Percentiles rank a stretch among this genome's conserved stretches.
phyloP scores from a whole-genome alignment of 2,329 filamentous ascomycete genomes.

The Fusarium transvaalense region DNA sequence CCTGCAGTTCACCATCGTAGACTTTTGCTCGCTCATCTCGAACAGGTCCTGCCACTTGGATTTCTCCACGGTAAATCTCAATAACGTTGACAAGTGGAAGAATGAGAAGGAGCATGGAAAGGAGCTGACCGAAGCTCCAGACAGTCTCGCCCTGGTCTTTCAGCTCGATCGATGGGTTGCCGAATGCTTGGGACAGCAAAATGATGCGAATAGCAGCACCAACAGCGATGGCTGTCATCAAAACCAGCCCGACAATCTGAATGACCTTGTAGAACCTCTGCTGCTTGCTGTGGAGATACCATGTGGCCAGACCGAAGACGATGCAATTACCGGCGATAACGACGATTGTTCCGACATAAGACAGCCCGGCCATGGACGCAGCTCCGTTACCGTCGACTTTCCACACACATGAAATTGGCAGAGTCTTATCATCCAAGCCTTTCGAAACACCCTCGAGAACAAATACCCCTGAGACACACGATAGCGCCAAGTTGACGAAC shows the following conservation, averaged over 20 bases:
- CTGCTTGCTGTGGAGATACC: slow-evolving; percentile 71
- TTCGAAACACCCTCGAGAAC: slow-evolving; percentile 67
- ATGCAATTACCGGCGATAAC: slow-evolving; percentile 70
- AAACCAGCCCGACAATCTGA: slow-evolving; percentile 64
- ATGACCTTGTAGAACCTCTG: slow-evolving; percentile 67
- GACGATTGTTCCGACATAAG: slow-evolving; percentile 70
- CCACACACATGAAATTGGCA: slow-evolving; percentile 74
- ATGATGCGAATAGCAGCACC: slow-evolving; percentile 70
- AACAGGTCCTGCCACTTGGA: slow-evolving; percentile 56
- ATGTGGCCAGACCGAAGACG: slow-evolving; percentile 71
- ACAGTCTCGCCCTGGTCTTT: slow-evolving; percentile 43
- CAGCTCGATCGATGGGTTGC: slow-evolving; percentile 44
- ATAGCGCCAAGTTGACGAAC: slow-evolving; percentile 72
- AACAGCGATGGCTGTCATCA: slow-evolving; percentile 69
- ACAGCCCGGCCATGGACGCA: slow-evolving; percentile 59
- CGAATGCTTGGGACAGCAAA: slow-evolving; percentile 70
- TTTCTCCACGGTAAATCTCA: slow-evolving; percentile 38
- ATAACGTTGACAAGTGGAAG: slow-evolving; percentile 36
- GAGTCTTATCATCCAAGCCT: slow-evolving; percentile 62
- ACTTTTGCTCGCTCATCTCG: slow-evolving; percentile 56
- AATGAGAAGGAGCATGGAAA: slow-evolving; percentile 44
- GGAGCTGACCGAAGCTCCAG: slow-evolving; percentile 46
- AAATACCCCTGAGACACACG: slow-evolving; percentile 67
- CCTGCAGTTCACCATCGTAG: slow-evolving; percentile 58
- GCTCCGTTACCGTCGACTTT: slow-evolving; percentile 54